phyloP scores from a whole-genome alignment of 208 protist genomes.

The Leishmania braziliensis region DNA sequence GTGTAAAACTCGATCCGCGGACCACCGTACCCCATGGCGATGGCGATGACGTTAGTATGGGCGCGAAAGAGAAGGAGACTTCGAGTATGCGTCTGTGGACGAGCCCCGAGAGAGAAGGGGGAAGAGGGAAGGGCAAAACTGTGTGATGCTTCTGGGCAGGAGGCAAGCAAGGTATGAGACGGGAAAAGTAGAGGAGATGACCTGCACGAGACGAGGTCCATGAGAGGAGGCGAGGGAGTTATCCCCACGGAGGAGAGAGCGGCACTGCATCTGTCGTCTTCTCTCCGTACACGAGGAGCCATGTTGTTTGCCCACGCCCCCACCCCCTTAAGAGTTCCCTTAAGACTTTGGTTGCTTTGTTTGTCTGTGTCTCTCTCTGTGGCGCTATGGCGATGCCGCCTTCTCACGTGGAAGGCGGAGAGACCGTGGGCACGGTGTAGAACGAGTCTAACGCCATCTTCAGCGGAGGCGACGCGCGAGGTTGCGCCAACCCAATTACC shows the following conservation, averaged over 20 bases:
- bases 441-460: conserved; percentile 40
- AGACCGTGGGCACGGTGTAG: conserved; percentile 27
- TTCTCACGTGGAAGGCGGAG: not conserved
- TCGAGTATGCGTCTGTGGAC: not conserved
- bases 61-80: not conserved
- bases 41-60: not conserved
- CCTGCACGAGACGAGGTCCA: not conserved
- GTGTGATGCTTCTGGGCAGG: not conserved
- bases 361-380: not conserved
- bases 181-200: not conserved
- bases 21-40: conserved; percentile 55
- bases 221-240: not conserved
- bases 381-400: not conserved
- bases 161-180: not conserved
- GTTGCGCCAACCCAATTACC: conserved; percentile 82
- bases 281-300: not conserved
- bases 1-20: conserved; percentile 72
- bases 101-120: not conserved
- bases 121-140: not conserved
- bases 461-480: conserved; percentile 29
- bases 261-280: not conserved
- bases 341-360: not conserved
- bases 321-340: not conserved
- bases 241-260: not conserved
- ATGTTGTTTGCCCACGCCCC: not conserved